Evolutionary conservation across 1,139 yeast species (phyloP).

Genomic region (Zygosaccharomyces pseudobailii): DNA sequence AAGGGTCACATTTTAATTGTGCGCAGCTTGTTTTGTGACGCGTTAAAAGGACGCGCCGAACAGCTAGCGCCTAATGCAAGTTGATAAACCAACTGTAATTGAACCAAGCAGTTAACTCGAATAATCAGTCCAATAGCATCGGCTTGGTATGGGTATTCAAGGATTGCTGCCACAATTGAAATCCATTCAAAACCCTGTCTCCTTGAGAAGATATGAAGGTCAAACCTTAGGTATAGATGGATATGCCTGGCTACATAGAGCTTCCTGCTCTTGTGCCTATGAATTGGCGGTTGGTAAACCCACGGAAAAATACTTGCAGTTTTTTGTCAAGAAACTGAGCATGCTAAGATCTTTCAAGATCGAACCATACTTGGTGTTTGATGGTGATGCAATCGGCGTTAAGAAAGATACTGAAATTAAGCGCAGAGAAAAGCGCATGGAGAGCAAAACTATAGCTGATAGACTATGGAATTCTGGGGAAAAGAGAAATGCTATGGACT

Average conservation of each 20-base stretch:
- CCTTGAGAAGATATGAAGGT: conserved; percentile 62
- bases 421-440: conserved; percentile 52
- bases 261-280: conserved; percentile 76
- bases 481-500: conserved; percentile 55
- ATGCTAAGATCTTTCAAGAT: conserved; percentile 68
- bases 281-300: conserved; percentile 72
- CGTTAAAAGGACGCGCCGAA: conserved; percentile 2
- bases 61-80: neutral
- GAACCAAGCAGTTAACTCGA: neutral
- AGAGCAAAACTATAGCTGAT: conserved; percentile 54
- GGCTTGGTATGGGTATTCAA: conserved; percentile 59
- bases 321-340: conserved; percentile 54
- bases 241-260: conserved; percentile 94
- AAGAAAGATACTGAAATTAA: conserved; percentile 70
- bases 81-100: neutral
- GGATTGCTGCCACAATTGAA: conserved; percentile 74
- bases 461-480: conserved; percentile 50
- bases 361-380: conserved; percentile 86
- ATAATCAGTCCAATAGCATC: neutral
- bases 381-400: conserved; percentile 82
- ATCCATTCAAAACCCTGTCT: conserved; percentile 58
- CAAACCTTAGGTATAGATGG: conserved; percentile 87
- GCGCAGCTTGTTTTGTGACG: conserved; percentile 5
- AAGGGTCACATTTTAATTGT: neutral
- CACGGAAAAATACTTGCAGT: conserved; percentile 60